Percentiles rank a stretch among this genome's conserved stretches.
Conservation (phyloP, 345 rosid species). For the Euclidium syriacum region DNA sequence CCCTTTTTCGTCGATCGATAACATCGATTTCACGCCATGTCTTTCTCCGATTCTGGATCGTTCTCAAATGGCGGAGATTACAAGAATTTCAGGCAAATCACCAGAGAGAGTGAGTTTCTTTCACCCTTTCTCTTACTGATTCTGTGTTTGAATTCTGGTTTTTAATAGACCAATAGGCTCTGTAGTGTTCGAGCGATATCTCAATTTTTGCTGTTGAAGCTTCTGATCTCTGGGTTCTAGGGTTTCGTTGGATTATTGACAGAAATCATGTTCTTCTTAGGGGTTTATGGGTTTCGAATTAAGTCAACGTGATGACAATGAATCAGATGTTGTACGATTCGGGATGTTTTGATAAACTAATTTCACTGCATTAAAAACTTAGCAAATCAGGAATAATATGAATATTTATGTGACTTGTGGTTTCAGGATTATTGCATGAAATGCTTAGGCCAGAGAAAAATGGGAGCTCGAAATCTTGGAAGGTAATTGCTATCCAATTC, state of each 20-base stretch:
- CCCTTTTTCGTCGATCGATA: not conserved
- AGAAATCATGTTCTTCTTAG: not conserved
- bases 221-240: slow-evolving; percentile 1
- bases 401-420: not conserved
- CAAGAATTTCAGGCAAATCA: slow-evolving; percentile 70
- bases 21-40: slow-evolving; percentile 38
- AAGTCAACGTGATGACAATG: not conserved
- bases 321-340: not conserved
- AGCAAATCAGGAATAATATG: not conserved
- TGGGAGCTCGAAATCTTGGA: slow-evolving; percentile 80
- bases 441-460: slow-evolving; percentile 84
- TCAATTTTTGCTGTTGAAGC: not conserved
- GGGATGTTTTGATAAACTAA: not conserved
- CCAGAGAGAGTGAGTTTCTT: slow-evolving; percentile 66
- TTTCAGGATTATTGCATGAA: slow-evolving; percentile 74
- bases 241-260: not conserved
- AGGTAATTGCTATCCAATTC: slow-evolving; percentile 43
- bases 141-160: not conserved
- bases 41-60: slow-evolving; percentile 87
- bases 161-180: not conserved
- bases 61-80: slow-evolving; percentile 53
- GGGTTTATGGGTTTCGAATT: slow-evolving; percentile 16
- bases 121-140: not conserved
- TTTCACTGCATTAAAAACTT: not conserved
- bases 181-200: not conserved